phyloP scores from a whole-genome alignment of 164 flowering plant species.

The Vitis rotundifolia region DNA sequence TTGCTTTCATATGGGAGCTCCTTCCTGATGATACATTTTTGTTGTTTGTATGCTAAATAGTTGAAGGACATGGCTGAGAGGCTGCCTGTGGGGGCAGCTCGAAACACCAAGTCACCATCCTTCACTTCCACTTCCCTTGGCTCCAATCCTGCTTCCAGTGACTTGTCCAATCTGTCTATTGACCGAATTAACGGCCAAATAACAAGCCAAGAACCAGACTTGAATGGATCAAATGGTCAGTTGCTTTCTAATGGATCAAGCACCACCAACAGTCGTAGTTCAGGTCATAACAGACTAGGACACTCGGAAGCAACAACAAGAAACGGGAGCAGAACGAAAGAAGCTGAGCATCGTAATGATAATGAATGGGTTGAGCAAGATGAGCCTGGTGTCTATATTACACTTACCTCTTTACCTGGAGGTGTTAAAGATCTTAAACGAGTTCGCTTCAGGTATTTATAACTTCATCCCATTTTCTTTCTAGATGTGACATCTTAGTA shows the following conservation, averaged over 20 bases:
- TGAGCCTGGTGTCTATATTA: constrained; percentile 94
- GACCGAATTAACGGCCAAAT: constrained; percentile 52
- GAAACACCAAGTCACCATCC: constrained; percentile 57
- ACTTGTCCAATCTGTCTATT: constrained; percentile 36
- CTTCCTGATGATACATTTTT: not conserved
- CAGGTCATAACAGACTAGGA: constrained; percentile 41
- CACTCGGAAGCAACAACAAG: constrained; percentile 46
- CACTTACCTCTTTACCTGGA: constrained; percentile 82
- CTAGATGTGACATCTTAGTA: not conserved
- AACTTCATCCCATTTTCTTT: not conserved
- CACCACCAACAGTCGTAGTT: constrained; percentile 40
- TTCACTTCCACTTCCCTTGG: constrained; percentile 47
- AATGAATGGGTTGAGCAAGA: constrained; percentile 96
- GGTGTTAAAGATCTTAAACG: constrained; percentile 86
- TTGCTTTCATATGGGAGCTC: not conserved
- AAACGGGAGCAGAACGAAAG: constrained; percentile 64
- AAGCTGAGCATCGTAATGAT: constrained; percentile 59
- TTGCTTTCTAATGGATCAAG: constrained; percentile 60
- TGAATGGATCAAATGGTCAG: constrained; percentile 45
- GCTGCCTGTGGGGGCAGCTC: constrained; percentile 79
- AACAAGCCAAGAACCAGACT: constrained; percentile 43
- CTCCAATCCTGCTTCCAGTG: constrained; percentile 48
- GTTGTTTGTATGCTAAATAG: constrained; percentile 30
- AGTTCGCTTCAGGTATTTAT: constrained; percentile 90
- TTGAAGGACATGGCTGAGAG: constrained; percentile 96